Evolutionary conservation across 192 early-diverging fungal genomes (phyloP), one percentile per base, ranked within the genome.

Genomic region (Backusella parvicylindrica): DNA sequence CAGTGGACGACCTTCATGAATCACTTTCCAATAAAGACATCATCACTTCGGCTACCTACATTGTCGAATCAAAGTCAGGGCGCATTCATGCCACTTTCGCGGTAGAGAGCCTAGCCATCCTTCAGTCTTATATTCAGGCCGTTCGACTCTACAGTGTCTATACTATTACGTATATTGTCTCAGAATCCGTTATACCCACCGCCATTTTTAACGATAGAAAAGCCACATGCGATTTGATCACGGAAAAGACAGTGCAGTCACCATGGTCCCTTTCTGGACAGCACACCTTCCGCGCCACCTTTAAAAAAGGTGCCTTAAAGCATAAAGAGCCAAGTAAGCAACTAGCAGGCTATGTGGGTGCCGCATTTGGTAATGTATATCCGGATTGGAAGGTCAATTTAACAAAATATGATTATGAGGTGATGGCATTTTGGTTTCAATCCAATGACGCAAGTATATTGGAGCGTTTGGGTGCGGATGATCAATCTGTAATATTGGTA

Each of bases 301-400:
- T 78, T 36, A 35, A 69, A 31, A 78, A 78, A 31, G 65, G 35
- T 1, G 47, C 68, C 7, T 11, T 78, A 13, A 43, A 71, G 30
- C 71, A 78, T 56, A 67, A 38, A 13, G 15, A n/a, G 16, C 38
- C 65, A n/a, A 68, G 71, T 11, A 41, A 71, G 9, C 33, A 50
- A 6, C 16, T 78, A 13, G 63, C 77, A 21, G 77, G 77, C 4
- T 72, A 13, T 23, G 32, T 73, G 1, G 77, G 77, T 26, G 56
- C 47, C 41, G 77, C 65, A 12, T 73, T 73, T 26, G n/a, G 81
- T 11, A 35, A 77, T 1, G 26, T 60, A 0, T 75, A 79, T 71
- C 73, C 82, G 2, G 69, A 68, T 0, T 86, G 85, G 85, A 84
- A 75, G 15, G 80, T 84, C 16, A 82, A 86, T 38, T 41, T 86